A percentile compares a stretch with the other conserved stretches of the same genome.
phyloP scores from a whole-genome alignment of 768 basidiomycete genomes.

The Termitomyces sp. region DNA sequence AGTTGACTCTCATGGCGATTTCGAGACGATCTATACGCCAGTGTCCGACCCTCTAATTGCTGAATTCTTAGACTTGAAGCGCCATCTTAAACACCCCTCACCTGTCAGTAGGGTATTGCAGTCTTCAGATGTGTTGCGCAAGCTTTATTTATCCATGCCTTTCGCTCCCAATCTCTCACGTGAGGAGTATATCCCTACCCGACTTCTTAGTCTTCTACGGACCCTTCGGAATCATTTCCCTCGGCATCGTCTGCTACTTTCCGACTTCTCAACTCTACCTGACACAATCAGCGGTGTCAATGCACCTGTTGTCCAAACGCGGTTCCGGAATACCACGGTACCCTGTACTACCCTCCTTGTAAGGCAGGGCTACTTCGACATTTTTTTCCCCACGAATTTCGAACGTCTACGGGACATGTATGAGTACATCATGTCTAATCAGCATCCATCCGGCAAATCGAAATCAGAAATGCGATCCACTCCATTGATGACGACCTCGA shows the following conservation, averaged over 20 bases:
- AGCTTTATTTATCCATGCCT: constrained; percentile 64
- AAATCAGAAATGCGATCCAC: constrained; percentile 36
- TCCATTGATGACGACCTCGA: constrained; percentile 45
- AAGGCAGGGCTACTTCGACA: constrained; percentile 94
- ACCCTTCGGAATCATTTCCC: constrained; percentile 82
- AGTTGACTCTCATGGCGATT: constrained; percentile 77
- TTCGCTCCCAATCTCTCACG: constrained; percentile 85
- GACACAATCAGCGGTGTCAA: constrained; percentile 73
- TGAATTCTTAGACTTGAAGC: constrained; percentile 69
- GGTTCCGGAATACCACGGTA: constrained; percentile 77
- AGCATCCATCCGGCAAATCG: constrained; percentile 19
- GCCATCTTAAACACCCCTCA: constrained; percentile 48
- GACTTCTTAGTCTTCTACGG: constrained; percentile 78
- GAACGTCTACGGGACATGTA: constrained; percentile 84
- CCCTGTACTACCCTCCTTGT: constrained; percentile 90
- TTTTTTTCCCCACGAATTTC: constrained; percentile 96
- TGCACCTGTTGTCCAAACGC: constrained; percentile 95
- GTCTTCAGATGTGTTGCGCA: constrained; percentile 51
- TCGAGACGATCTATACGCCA: constrained; percentile 74
- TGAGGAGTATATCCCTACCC: constrained; percentile 92
- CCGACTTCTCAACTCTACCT: constrained; percentile 87
- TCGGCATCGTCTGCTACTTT: constrained; percentile 86
- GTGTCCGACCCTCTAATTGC: constrained; percentile 81
- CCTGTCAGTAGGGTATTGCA: constrained; percentile 52
- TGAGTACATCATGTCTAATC: constrained; percentile 69